A percentile compares a stretch with the other conserved stretches of the same genome.
Conservation (phyloP, 108 stramenopile species). For the Cyclostephanos tholiformis region DNA sequence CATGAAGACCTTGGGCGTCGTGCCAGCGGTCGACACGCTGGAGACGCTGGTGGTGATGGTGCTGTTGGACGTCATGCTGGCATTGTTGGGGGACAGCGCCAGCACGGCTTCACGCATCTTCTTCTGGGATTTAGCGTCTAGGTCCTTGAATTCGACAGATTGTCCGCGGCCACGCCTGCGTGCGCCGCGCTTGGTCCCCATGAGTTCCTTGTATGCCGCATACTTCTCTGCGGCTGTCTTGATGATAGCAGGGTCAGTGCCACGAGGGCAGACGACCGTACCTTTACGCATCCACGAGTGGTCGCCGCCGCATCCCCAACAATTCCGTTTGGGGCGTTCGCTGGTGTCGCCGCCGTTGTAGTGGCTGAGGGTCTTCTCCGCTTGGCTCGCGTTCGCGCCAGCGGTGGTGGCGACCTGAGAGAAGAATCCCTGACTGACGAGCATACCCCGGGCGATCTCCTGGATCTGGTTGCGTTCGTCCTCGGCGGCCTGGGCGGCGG, state of each 20-base stretch:
- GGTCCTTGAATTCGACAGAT: no score
- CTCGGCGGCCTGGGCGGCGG: background rate
- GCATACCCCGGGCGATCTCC: background rate
- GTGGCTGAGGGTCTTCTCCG: conserved; percentile 2
- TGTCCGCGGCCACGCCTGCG: no score
- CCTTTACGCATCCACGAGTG: background rate
- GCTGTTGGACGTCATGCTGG: no score
- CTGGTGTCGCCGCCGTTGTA: no score
- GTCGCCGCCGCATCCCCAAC: background rate
- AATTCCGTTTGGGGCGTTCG: background rate
- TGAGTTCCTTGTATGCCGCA: no score
- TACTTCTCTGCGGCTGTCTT: background rate
- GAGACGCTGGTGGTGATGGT: background rate
- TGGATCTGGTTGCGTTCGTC: background rate
- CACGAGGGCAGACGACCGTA: background rate
- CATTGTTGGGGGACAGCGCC: no score
- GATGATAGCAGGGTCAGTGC: background rate
- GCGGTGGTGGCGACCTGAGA: no score
- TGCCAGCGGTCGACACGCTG: background rate
- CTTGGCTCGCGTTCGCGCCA: background rate
- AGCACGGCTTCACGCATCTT: no score
- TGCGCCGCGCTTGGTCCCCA: no score
- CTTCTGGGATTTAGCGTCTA: no score
- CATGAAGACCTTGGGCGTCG: background rate
- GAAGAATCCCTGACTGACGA: background rate